A percentile compares a stretch with the other conserved stretches of the same genome.
Conservation (phyloP, 345 rosid species). For the Anastatica hierochuntica region DNA sequence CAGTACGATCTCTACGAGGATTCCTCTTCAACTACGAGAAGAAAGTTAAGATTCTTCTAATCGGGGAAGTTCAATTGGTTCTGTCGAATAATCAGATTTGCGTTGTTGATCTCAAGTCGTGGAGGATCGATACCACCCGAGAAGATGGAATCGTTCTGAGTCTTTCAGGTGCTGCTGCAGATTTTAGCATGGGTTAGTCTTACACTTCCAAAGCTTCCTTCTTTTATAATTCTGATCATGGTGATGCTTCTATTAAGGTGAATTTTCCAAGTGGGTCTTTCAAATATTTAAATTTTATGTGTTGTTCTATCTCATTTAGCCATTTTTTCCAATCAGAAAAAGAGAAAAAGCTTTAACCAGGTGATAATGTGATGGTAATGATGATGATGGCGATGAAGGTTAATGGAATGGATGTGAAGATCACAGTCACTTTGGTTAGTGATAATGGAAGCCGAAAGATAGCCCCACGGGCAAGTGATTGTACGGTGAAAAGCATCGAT, state of each 20-base stretch:
- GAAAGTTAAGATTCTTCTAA: slow-evolving; percentile 42
- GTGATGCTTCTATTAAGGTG: slow-evolving; percentile 58
- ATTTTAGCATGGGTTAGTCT: slow-evolving; percentile 63
- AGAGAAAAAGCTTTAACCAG: neutral
- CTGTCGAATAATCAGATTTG: slow-evolving; percentile 42
- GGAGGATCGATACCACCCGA: slow-evolving; percentile 41
- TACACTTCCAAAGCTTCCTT: slow-evolving; percentile 55
- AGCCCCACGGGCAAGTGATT: slow-evolving; percentile 31
- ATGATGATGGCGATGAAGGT: slow-evolving; percentile 36
- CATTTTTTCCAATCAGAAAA: slow-evolving; percentile 7
- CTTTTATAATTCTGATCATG: slow-evolving; percentile 46
- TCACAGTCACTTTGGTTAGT: slow-evolving; percentile 27
- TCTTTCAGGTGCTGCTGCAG: slow-evolving; percentile 51
- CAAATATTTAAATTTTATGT: neutral
- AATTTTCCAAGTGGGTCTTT: no score
- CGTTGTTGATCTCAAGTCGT: slow-evolving; percentile 34
- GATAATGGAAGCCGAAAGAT: slow-evolving; percentile 43
- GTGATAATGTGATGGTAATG: no score
- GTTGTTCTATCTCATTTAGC: neutral
- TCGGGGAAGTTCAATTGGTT: slow-evolving; percentile 49
- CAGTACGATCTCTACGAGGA: slow-evolving; percentile 40
- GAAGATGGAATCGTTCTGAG: slow-evolving; percentile 35
- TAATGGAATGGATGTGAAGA: slow-evolving; percentile 46
- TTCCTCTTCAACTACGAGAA: slow-evolving; percentile 55
- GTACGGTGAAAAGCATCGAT: slow-evolving; percentile 45